These are phyloP conservation scores for Scytalidium sp. DNA, from an alignment of 2,329 filamentous ascomycete genomes.

Conservation along the genomic window DNA sequence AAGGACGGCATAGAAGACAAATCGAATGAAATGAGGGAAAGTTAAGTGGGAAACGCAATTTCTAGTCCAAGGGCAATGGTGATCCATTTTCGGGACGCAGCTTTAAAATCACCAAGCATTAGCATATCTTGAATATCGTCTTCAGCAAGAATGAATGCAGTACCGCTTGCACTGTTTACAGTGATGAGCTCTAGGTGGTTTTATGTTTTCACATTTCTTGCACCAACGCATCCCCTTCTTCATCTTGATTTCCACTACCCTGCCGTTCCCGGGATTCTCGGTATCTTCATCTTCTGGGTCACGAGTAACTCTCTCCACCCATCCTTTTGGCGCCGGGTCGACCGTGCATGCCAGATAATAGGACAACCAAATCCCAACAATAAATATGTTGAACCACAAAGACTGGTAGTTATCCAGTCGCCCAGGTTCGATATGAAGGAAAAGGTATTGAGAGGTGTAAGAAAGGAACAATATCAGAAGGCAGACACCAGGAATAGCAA, in stretches of 20 bases:
- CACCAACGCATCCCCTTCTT: constrained; percentile 57
- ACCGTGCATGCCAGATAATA: constrained; percentile 62
- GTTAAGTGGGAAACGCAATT: constrained; percentile 83
- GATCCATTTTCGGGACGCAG: constrained; percentile 80
- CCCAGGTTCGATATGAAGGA: constrained; percentile 58
- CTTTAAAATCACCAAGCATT: constrained; percentile 22
- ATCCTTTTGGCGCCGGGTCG: constrained; percentile 52
- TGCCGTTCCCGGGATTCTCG: constrained; percentile 15
- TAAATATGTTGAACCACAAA: constrained; percentile 62
- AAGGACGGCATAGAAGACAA: constrained; percentile 64
- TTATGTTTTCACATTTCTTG: constrained; percentile 69
- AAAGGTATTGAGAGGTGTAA: constrained; percentile 70
- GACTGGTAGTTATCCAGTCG: constrained; percentile 56
- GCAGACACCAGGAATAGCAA: constrained; percentile 69
- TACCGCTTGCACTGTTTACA: constrained; percentile 70
- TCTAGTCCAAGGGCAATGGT: constrained; percentile 81
- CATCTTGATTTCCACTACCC: constrained; percentile 22
- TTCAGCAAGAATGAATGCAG: constrained; percentile 5
- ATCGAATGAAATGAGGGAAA: constrained; percentile 79
- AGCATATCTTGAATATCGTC: constrained; percentile 1
- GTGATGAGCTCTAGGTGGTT: constrained; percentile 78
- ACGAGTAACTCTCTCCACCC: constrained; percentile 15
- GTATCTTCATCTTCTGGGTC: constrained; percentile 22
- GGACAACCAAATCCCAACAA: constrained; percentile 63
- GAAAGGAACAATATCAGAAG: constrained; percentile 65